Conservation (phyloP, 371 early-diverging fungal species). For the Mucor piriformis region DNA sequence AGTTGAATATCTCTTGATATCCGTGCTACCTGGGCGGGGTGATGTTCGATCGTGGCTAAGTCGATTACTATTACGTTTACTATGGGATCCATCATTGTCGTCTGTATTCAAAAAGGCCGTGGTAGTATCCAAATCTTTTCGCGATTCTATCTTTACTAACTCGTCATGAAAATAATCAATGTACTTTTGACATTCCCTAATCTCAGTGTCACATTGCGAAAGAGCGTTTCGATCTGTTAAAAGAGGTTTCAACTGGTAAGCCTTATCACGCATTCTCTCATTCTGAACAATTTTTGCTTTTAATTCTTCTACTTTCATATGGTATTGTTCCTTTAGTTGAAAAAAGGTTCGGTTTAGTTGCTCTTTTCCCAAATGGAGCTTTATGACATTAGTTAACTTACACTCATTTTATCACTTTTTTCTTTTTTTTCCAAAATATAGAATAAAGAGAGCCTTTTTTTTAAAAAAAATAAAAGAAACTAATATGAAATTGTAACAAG, state of each 20-base stretch:
- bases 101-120: background rate
- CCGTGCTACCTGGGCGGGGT: conserved; percentile 31
- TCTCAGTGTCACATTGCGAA: conserved; percentile 79
- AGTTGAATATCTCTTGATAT: conserved; percentile 44
- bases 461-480: background rate
- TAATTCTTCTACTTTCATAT: conserved; percentile 52
- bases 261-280: conserved; percentile 68
- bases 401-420: background rate
- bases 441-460: too few relatives aligned
- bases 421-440: too few relatives aligned
- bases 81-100: background rate
- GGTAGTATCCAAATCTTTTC: conserved; percentile 6
- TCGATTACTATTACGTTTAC: background rate
- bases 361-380: background rate
- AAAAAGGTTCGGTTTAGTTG: background rate
- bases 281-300: conserved; percentile 68
- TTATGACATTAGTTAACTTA: background rate
- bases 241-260: conserved; percentile 66
- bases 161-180: conserved; percentile 82
- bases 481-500: background rate
- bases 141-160: conserved; percentile 37
- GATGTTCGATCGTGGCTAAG: conserved; percentile 3
- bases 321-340: conserved; percentile 13
- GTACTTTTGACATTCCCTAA: conserved; percentile 79
- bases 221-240: conserved; percentile 68